Base-by-base conservation (phyloP, 306 rosid species). In the Alnus glutinosa region DNA sequence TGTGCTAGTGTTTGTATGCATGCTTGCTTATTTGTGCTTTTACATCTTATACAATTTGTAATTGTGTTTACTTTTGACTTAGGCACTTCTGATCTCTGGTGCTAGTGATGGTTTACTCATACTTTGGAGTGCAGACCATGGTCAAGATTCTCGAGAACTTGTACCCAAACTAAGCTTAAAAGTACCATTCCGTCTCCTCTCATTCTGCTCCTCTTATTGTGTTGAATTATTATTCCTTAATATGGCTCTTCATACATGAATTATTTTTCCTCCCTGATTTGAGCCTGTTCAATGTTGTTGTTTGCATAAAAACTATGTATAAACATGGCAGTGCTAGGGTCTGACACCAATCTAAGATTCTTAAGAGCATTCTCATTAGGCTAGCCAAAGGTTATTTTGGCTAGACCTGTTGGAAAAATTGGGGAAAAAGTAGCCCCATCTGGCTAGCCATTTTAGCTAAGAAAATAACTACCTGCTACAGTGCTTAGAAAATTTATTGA, bases 31-130 rank as follows among this genome's bases (percentile, higher is more conserved):
- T 55, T 70, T 54, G 5, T 50, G 55, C 36, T 28, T 59, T 50
- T 75, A 19, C 47, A n/a, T 69, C 47, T 7, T 70, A 23, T 70
- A n/a, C n/a, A 37, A 37, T 59, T 47, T 69, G 68, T 82, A 64
- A 48, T 77, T 80, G 30, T 80, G 76, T 75, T 74, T 73, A 71
- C 79, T 75, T 77, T 85, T 88, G 73, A 70, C 67, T 74, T 84
- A 96, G 99, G 94, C 97, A 70, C 98, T 93, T 85, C 71, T 96
- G 85, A 97, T 96, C 75, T 96, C 99, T 0, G 99, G 99, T 58
- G 98, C 91, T 80, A 96, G 88, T 86, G 99, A 96, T 85, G 99
- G 98, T 58, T 83, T 96, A 87, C 96, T 96, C 77, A 89, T 96
- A 79, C 81, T 93, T 71, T 96, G 99, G 99, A 96, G 94, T 89